A percentile compares a stretch with the other conserved stretches of the same genome.
phyloP scores from a whole-genome alignment of 768 basidiomycete species.

The Lanmaoa rubissima region DNA sequence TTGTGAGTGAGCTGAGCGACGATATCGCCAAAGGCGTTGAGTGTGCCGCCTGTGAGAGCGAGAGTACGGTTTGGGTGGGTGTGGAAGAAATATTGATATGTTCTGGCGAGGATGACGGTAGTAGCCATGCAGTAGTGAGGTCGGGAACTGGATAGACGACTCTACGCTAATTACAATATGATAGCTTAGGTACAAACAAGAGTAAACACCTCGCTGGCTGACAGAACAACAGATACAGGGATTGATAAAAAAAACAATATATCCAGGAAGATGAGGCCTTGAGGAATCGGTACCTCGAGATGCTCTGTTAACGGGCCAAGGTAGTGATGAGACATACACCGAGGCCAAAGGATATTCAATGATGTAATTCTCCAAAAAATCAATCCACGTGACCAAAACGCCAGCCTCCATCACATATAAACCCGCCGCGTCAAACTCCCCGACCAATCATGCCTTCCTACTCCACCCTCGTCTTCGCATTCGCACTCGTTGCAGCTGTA shows the following conservation, averaged over 20 bases:
- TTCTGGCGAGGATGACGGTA: constrained; percentile 61
- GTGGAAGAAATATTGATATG: constrained; percentile 74
- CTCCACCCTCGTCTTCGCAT: constrained; percentile 20
- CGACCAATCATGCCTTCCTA: constrained; percentile 26
- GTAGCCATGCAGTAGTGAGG: constrained; percentile 35
- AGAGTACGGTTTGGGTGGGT: constrained; percentile 72
- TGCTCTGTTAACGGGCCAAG: too few species aligned
- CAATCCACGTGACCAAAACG: constrained; percentile 29
- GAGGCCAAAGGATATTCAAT: not conserved
- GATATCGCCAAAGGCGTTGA: constrained; percentile 74
- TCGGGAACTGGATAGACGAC: too few species aligned
- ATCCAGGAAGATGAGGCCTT: too few species aligned
- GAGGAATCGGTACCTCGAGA: too few species aligned
- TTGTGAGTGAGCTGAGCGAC: constrained; percentile 72
- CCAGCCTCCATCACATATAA: constrained; percentile 12
- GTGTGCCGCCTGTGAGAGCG: constrained; percentile 68
- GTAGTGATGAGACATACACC: too few species aligned
- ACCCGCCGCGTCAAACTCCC: constrained; percentile 4
- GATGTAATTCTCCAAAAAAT: constrained; percentile 20
- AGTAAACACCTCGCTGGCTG: too few species aligned
- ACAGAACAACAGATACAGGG: too few species aligned
- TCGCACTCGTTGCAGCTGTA: constrained; percentile 24
- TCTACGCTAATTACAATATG: too few species aligned
- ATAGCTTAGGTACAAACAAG: too few species aligned
- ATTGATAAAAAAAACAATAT: too few species aligned